phyloP scores from a whole-genome alignment of 495 filamentous ascomycete genomes.

The Penicillium desertorum region DNA sequence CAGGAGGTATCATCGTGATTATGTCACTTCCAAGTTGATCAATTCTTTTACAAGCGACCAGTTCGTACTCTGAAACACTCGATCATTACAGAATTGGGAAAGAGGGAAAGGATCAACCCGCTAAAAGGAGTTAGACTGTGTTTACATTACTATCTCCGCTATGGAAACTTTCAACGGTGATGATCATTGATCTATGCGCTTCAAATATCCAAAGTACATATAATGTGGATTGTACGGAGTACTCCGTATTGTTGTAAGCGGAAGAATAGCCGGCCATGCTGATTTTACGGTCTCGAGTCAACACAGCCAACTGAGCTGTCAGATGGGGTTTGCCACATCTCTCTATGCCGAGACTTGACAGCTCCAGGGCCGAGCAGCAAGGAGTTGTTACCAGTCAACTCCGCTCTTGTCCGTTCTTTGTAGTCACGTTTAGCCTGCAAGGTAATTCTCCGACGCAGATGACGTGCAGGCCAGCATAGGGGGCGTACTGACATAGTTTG shows the following conservation, averaged over 20 bases:
- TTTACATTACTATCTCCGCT: background rate
- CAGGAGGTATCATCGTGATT: background rate
- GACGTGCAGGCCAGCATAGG: background rate
- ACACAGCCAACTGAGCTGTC: background rate
- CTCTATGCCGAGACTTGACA: constrained; percentile 1
- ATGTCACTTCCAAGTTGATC: background rate
- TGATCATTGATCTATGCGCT: constrained; percentile 3
- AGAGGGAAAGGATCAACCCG: background rate
- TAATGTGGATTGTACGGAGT: background rate
- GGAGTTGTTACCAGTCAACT: background rate
- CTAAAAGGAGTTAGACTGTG: background rate
- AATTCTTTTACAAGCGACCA: background rate
- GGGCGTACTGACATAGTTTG: background rate
- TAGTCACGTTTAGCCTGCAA: background rate
- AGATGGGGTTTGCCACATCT: background rate
- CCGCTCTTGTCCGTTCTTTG: background rate
- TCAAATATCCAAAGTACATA: background rate
- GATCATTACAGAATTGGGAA: background rate
- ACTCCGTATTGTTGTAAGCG: background rate
- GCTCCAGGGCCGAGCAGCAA: background rate
- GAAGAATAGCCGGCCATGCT: background rate
- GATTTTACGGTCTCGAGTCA: background rate
- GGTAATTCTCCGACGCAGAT: constrained; percentile 3
- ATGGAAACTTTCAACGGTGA: constrained; percentile 10
- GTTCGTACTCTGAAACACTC: background rate